phyloP scores from a whole-genome alignment of 192 early-diverging fungal species.

The Nowakowskiella sp. region DNA sequence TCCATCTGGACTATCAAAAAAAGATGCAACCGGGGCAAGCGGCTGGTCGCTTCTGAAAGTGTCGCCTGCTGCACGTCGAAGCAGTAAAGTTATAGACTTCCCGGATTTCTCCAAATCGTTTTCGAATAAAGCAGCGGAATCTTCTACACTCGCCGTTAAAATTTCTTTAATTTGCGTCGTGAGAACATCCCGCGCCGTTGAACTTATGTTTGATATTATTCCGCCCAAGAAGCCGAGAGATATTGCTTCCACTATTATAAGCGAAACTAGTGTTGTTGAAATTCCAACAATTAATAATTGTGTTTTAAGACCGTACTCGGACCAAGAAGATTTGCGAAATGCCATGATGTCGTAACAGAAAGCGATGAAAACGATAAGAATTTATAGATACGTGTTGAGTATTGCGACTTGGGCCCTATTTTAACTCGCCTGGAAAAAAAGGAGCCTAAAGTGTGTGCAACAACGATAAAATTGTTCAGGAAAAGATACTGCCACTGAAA shows the following conservation, averaged over 20 bases:
- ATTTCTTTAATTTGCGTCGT: conserved; percentile 11
- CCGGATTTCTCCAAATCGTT: background rate
- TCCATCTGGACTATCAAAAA: background rate
- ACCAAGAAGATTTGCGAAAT: background rate
- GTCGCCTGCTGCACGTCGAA: background rate
- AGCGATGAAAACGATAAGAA: background rate
- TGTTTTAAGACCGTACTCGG: background rate
- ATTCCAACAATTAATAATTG: conserved; percentile 16
- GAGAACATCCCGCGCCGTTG: conserved; percentile 16
- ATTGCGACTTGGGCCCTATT: background rate
- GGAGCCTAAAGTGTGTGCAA: too few species aligned
- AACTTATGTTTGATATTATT: conserved; percentile 16
- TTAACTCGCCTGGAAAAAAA: too few species aligned
- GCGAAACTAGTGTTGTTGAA: conserved; percentile 6
- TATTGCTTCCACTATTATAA: conserved; percentile 13
- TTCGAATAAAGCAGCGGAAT: background rate
- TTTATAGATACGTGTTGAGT: background rate
- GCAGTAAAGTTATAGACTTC: background rate
- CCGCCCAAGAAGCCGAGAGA: conserved; percentile 16
- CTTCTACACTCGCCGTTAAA: background rate
- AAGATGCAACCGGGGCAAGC: background rate
- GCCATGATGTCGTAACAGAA: background rate
- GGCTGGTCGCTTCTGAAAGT: background rate
- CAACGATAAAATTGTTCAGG: background rate
- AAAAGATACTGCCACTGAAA: background rate